A percentile compares a stretch with the other conserved stretches of the same genome.
These are phyloP conservation scores for Cucurbita moschata DNA, from an alignment of 306 rosid genomes.

Conservation along the genomic window DNA sequence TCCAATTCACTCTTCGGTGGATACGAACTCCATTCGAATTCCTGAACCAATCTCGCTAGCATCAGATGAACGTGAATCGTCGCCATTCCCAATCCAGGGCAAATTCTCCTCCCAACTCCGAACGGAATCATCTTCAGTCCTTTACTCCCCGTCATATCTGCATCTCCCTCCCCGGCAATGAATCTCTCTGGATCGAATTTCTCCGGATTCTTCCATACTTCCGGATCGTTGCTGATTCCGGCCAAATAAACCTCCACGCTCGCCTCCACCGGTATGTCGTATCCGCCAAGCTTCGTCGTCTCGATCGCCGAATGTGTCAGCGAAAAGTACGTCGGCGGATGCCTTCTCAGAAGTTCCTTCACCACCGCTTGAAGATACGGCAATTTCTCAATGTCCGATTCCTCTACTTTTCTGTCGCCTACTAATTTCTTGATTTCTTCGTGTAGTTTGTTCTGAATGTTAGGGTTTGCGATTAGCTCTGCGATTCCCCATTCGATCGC, in stretches of 20 bases:
- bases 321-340: slow-evolving; percentile 74
- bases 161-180: background rate
- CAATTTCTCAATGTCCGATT: slow-evolving; percentile 28
- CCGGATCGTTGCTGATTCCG: slow-evolving; percentile 36
- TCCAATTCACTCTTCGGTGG: slow-evolving; percentile 12
- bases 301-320: slow-evolving; percentile 72
- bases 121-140: slow-evolving; percentile 10
- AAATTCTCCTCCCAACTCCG: slow-evolving; percentile 12
- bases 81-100: slow-evolving; percentile 12
- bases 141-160: background rate
- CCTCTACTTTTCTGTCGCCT: slow-evolving; percentile 3
- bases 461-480: slow-evolving; percentile 1
- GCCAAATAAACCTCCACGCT: slow-evolving; percentile 46
- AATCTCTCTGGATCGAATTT: slow-evolving; percentile 69
- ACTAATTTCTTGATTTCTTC: slow-evolving; percentile 2
- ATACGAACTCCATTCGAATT: slow-evolving; percentile 21
- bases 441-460: background rate
- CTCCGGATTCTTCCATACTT: slow-evolving; percentile 46
- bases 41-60: slow-evolving; percentile 9
- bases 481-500: slow-evolving; percentile 12
- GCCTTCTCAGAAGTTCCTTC: slow-evolving; percentile 64
- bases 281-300: slow-evolving; percentile 53
- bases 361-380: slow-evolving; percentile 67
- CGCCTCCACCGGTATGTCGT: slow-evolving; percentile 51
- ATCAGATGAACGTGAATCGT: slow-evolving; percentile 7